Conservation (phyloP, 2,329 filamentous ascomycete species). For the Trichoderma atroviride region DNA sequence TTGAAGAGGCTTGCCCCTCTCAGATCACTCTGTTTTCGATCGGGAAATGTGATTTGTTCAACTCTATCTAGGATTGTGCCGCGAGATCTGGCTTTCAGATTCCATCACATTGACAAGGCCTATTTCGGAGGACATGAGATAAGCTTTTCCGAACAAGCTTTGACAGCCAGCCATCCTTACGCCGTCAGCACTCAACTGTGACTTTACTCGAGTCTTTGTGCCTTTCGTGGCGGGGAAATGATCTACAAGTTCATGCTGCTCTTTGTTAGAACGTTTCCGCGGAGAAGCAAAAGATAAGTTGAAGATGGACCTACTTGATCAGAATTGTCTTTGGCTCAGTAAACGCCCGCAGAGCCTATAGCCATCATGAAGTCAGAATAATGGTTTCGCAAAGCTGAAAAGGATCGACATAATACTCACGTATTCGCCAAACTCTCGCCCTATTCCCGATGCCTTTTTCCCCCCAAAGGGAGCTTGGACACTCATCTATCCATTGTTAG, state of each 20-base stretch:
- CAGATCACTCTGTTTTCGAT: background rate
- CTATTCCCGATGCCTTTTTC: conserved; percentile 5
- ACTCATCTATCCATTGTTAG: background rate
- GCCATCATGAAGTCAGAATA: background rate
- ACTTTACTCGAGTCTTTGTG: background rate
- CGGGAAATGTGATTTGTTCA: background rate
- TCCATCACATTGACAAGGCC: background rate
- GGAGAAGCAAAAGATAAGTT: background rate
- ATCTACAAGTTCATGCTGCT: background rate
- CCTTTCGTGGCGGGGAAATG: background rate
- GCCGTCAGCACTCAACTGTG: background rate
- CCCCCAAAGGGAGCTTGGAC: conserved; percentile 15
- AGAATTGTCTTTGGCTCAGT: conserved; percentile 8
- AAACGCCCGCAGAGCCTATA: background rate
- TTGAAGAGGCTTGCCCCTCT: background rate
- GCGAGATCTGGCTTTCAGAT: background rate
- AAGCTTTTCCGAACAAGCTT: background rate
- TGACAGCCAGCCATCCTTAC: background rate
- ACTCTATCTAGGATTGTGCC: background rate
- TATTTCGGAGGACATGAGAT: background rate
- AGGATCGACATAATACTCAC: background rate
- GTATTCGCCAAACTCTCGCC: conserved; percentile 3
- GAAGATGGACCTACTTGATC: background rate
- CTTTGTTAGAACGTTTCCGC: background rate
- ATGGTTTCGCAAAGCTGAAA: background rate